Evolutionary conservation across 2,329 filamentous ascomycete genomes (phyloP), one percentile per base, ranked within the genome.

Genomic region (Fusarium sp.): DNA sequence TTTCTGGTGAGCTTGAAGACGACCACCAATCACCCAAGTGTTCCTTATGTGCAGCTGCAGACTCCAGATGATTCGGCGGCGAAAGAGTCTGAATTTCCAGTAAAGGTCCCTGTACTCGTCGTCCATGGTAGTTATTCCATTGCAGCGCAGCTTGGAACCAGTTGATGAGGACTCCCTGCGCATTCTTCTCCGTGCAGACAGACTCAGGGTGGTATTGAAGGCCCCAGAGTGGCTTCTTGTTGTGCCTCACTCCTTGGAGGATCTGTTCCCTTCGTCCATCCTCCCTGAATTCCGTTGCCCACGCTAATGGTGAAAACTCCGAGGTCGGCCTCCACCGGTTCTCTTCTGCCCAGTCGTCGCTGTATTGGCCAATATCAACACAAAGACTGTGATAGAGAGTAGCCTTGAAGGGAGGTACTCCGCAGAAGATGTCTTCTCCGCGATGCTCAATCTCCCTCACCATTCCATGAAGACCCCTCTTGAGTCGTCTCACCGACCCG

Each of bases 171-270:
- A 97, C 85, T 18, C 84, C 82, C 25, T 86, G 88, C 3, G 92
- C 91, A 66, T 88, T 87, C 7, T 85, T 82, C 42, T 93, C 92
- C 7, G 94, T 97, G 79, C 94, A 97, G 18, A 94, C 89, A 0
- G 94, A 97, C 80, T 98, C 94, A 0, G 94, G 94, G 77, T 97
- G 94, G 76, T 96, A 97, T 78, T 97, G 95, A 22, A 97, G 86
- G 1, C 93, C 95, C 91, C 93, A 97, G 71, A 95, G 93, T 0
- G 95, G 94, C 72, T 90, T 91, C 2, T 71, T 78, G 22, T 79
- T 82, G 79, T 97, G 94, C 70, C 86, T 89, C 20, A 91, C 89
- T 0, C 88, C 93, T 93, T 97, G 97, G n/a, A 96, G 81, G 7
- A 94, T 86, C 45, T 86, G 83, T 76, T 89, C 87, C 13, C 76